Conservation (phyloP, 768 basidiomycete genomes). For the Steccherinum ochraceum region DNA sequence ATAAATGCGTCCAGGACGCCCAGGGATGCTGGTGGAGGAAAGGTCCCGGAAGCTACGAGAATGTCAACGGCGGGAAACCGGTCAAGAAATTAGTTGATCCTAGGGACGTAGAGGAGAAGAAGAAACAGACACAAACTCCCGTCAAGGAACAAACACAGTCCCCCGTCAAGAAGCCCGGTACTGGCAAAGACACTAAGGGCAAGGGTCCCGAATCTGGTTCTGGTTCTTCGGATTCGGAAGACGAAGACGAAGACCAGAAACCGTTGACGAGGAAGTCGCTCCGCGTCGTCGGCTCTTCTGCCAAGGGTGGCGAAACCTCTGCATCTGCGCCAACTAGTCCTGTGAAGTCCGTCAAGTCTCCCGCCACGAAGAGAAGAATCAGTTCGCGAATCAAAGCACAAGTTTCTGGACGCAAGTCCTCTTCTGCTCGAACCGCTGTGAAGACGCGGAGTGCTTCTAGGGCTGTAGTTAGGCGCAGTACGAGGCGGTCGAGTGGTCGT, state of each 20-base stretch:
- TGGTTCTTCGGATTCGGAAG: not conserved
- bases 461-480: no score
- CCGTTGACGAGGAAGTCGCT: not conserved
- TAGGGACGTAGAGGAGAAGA: not conserved
- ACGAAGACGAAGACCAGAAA: not conserved
- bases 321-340: not conserved
- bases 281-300: not conserved
- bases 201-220: not conserved
- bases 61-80: not conserved
- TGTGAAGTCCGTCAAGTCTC: not conserved
- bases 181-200: no score
- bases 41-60: not conserved
- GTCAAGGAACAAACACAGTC: not conserved
- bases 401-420: not conserved
- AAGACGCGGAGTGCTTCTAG: no score
- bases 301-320: no score
- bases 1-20: not conserved
- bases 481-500: not conserved
- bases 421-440: no score
- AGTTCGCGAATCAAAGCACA: no score
- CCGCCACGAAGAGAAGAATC: not conserved
- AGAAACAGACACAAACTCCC: no score
- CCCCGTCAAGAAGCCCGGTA: not conserved
- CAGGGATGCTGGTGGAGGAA: not conserved
- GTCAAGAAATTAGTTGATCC: not conserved